These are phyloP conservation scores for Fusarium sp. DNA, from an alignment of 2,329 filamentous ascomycete species.

Conservation along the genomic window DNA sequence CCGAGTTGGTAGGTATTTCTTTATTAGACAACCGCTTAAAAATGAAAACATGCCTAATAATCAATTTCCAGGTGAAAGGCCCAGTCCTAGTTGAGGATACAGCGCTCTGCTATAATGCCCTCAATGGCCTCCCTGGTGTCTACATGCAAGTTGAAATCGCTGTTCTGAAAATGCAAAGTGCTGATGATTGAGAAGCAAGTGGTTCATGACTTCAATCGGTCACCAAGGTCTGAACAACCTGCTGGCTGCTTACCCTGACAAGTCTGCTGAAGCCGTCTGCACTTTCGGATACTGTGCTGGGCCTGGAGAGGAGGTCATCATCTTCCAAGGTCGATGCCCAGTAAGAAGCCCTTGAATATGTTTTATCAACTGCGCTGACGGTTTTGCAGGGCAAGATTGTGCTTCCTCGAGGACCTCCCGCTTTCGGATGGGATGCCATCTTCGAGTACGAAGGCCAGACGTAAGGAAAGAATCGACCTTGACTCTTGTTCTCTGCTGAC, in stretches of 20 bases:
- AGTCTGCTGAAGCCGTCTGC: slow-evolving; percentile 91
- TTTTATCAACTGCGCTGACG: neutral
- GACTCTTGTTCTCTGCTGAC: slow-evolving; percentile 18
- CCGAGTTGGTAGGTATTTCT: slow-evolving; percentile 70
- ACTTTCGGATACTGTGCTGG: slow-evolving; percentile 94
- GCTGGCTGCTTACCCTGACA: slow-evolving; percentile 88
- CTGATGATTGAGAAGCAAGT: slow-evolving; percentile 74
- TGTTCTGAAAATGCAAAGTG: neutral
- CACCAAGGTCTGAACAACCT: slow-evolving; percentile 90
- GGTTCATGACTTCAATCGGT: slow-evolving; percentile 87
- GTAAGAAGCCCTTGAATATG: slow-evolving; percentile 58
- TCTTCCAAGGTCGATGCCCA: slow-evolving; percentile 92
- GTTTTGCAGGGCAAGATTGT: slow-evolving; percentile 77
- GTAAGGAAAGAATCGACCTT: slow-evolving; percentile 53
- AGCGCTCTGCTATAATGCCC: slow-evolving; percentile 89
- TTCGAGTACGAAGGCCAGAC: slow-evolving; percentile 95
- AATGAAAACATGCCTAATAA: slow-evolving; percentile 8
- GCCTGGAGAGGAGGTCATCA: slow-evolving; percentile 82
- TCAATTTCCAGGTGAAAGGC: slow-evolving; percentile 72
- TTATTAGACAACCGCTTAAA: neutral
- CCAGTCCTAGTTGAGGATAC: slow-evolving; percentile 97
- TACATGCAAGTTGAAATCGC: slow-evolving; percentile 78
- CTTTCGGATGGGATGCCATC: slow-evolving; percentile 95
- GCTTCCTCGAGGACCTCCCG: slow-evolving; percentile 78
- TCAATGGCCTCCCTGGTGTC: slow-evolving; percentile 90